Conservation (phyloP, 805 yeast species). For the Yarrowia porcina region DNA sequence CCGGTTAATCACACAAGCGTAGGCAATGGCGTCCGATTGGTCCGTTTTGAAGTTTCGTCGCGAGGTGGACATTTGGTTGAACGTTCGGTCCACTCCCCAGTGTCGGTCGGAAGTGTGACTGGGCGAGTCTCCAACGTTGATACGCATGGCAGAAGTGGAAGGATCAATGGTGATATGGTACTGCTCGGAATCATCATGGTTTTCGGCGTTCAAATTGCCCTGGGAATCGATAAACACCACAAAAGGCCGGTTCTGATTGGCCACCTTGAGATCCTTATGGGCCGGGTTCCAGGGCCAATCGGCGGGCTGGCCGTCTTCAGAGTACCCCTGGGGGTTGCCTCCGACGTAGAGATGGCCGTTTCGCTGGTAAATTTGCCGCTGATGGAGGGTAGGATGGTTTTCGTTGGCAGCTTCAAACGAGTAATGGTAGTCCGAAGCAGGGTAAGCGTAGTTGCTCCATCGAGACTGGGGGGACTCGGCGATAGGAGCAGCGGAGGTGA, state of each 20-base stretch:
- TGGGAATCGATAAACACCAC: background rate
- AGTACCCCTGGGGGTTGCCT: constrained; percentile 19
- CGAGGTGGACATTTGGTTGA: constrained; percentile 5
- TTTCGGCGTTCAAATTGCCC: constrained; percentile 21
- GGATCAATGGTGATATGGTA: background rate
- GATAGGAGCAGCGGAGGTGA: background rate
- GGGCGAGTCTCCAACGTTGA: constrained; percentile 15
- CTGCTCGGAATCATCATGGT: constrained; percentile 2
- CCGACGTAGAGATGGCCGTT: constrained; percentile 9
- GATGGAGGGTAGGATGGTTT: constrained; percentile 10
- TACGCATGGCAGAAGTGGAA: constrained; percentile 2
- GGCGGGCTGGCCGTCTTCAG: constrained; percentile 18
- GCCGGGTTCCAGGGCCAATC: constrained; percentile 21
- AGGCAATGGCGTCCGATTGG: constrained; percentile 17
- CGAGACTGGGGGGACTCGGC: background rate
- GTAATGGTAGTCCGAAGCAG: constrained; percentile 1
- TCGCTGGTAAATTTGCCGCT: constrained; percentile 12
- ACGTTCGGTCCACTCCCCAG: constrained; percentile 5
- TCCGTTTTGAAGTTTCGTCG: constrained; percentile 14
- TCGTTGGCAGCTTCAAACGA: constrained; percentile 9
- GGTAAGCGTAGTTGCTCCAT: constrained; percentile 3
- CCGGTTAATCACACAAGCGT: constrained; percentile 3
- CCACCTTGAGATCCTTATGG: background rate
- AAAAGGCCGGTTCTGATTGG: constrained; percentile 20
- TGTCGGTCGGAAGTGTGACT: constrained; percentile 3